A percentile compares a stretch with the other conserved stretches of the same genome.
Evolutionary conservation across 2,329 filamentous ascomycete species (phyloP).

Genomic region (Penicillium sp.): DNA sequence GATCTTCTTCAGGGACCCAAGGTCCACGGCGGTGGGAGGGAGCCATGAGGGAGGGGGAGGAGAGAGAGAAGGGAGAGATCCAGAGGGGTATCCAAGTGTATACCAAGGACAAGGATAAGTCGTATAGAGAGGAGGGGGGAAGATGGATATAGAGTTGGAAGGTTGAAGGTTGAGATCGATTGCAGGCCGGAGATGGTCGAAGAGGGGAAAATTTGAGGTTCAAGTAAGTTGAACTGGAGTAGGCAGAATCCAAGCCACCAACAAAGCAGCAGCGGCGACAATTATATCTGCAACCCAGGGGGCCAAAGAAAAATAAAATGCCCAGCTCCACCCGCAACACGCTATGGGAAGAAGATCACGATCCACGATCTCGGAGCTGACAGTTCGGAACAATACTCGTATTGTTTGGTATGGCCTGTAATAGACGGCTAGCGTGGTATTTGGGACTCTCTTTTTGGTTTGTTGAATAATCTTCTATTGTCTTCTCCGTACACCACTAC

Average conservation of each 20-base stretch:
- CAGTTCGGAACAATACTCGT: conserved; percentile 38
- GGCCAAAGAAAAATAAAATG: conserved; percentile 37
- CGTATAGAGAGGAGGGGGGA: not conserved
- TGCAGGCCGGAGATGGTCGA: not conserved
- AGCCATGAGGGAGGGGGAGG: conserved; percentile 42
- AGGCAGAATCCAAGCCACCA: conserved; percentile 26
- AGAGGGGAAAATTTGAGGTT: conserved; percentile 3
- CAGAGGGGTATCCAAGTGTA: not conserved
- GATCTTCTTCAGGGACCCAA: conserved; percentile 81
- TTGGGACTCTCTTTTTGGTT: not conserved
- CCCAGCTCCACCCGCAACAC: conserved; percentile 39
- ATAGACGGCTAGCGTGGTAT: not conserved
- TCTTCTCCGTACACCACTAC: too few species aligned
- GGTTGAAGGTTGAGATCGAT: not conserved
- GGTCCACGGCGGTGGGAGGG: conserved; percentile 73
- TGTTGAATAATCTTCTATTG: too few species aligned
- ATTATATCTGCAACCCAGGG: conserved; percentile 42
- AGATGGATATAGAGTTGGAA: not conserved
- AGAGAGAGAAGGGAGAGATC: not conserved
- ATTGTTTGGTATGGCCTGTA: conserved; percentile 2
- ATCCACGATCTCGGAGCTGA: conserved; percentile 50
- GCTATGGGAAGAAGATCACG: conserved; percentile 48
- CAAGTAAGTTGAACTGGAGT: conserved; percentile 7
- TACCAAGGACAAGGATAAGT: not conserved
- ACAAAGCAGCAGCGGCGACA: conserved; percentile 33